Evolutionary conservation across 106 monocot species (phyloP).

Genomic region (Xerophyta viscosa): DNA sequence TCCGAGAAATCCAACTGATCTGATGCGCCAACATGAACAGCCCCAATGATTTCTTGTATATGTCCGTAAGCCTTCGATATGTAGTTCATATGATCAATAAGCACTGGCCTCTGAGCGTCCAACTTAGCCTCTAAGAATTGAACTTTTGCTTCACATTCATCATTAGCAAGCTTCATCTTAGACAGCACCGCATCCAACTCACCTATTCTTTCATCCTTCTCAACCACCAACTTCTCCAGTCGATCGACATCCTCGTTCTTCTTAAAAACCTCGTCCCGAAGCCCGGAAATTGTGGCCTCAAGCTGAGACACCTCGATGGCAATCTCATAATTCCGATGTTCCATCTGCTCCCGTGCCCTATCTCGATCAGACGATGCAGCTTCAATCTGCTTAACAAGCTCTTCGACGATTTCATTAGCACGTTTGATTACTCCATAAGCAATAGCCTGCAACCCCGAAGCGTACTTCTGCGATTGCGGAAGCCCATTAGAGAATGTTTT

Average conservation of each 20-base stretch:
- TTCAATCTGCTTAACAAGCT: conserved; percentile 58
- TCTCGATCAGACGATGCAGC: conserved; percentile 40
- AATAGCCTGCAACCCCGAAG: conserved; percentile 63
- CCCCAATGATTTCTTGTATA: conserved; percentile 30
- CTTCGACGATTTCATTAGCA: conserved; percentile 73
- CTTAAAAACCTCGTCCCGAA: conserved; percentile 37
- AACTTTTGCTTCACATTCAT: conserved; percentile 39
- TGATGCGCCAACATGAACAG: conserved; percentile 14
- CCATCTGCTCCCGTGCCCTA: conserved; percentile 63
- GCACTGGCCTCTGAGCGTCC: conserved; percentile 56
- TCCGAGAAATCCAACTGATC: conserved; percentile 37
- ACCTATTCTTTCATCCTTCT: conserved; percentile 28
- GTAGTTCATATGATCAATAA: conserved; percentile 68
- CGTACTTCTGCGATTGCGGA: conserved; percentile 76
- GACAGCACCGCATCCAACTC: conserved; percentile 41
- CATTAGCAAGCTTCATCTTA: conserved; percentile 23
- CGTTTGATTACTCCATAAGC: conserved; percentile 86
- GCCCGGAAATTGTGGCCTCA: conserved; percentile 59
- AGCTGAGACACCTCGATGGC: conserved; percentile 97
- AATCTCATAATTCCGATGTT: conserved; percentile 92
- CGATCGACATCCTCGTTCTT: conserved; percentile 33
- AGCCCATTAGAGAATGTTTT: conserved; percentile 42
- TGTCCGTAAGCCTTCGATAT: conserved; percentile 49
- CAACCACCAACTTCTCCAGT: conserved; percentile 26
- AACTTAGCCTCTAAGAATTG: conserved; percentile 52